These are phyloP conservation scores for Paraurostyla sp. DNA, from an alignment of 73 alveolate species.

Conservation along the genomic window DNA sequence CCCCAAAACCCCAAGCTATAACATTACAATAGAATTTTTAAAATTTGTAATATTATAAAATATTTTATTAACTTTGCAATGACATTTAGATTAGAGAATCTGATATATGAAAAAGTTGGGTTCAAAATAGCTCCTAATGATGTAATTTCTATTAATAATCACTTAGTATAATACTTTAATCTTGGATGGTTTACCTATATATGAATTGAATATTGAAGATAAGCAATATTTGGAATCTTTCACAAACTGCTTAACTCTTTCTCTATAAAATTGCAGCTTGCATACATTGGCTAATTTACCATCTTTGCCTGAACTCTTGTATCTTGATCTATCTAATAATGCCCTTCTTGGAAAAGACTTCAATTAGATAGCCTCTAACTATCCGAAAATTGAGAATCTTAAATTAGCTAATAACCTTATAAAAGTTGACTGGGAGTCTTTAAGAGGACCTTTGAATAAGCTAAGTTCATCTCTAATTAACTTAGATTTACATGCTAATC, in stretches of 20 bases:
- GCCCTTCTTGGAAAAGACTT: background rate
- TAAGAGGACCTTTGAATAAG: constrained; percentile 11
- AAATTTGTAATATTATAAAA: no score
- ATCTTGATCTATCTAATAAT: constrained; percentile 22
- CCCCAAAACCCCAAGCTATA: no score
- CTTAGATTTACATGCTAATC: constrained; percentile 35
- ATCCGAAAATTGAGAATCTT: background rate
- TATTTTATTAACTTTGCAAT: no score
- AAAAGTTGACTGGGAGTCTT: constrained; percentile 1
- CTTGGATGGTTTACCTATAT: background rate
- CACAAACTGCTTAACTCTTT: background rate
- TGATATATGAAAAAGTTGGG: constrained; percentile 16
- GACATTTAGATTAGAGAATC: no score
- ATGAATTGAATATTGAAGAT: constrained; percentile 2
- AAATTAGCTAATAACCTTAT: constrained; percentile 29
- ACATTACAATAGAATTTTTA: no score
- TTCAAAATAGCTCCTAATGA: background rate
- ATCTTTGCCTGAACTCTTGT: background rate
- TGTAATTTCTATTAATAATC: background rate
- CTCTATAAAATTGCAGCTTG: background rate
- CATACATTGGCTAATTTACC: background rate
- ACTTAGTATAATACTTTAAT: constrained; percentile 13
- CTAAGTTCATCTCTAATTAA: constrained; percentile 5
- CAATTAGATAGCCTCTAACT: background rate
- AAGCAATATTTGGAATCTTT: constrained; percentile 13